phyloP scores from a whole-genome alignment of 352 stramenopile genomes.

The Phytophthora quininea region DNA sequence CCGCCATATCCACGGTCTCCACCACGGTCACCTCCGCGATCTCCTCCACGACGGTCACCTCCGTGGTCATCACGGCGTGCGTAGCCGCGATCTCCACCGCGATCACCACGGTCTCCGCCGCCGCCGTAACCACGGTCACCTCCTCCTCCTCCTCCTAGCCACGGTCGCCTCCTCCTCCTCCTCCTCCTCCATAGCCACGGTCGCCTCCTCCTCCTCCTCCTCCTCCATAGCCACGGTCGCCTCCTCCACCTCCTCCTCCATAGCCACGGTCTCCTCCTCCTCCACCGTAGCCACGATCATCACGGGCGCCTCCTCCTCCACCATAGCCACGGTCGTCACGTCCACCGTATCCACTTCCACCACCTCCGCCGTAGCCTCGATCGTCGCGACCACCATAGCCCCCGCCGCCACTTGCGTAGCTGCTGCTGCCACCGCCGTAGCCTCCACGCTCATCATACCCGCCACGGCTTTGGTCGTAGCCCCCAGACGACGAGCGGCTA shows the following conservation, averaged over 20 bases:
- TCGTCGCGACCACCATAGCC: slow-evolving; percentile 31
- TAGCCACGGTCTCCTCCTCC: slow-evolving; percentile 15
- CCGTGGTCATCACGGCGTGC: not conserved
- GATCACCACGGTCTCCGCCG: slow-evolving; percentile 14
- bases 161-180: too few species aligned
- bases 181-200: too few species aligned
- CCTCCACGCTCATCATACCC: slow-evolving; percentile 19
- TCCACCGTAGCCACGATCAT: slow-evolving; percentile 13
- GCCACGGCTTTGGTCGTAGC: slow-evolving; percentile 36
- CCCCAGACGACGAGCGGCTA: slow-evolving; percentile 24
- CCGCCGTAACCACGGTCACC: slow-evolving; percentile 9
- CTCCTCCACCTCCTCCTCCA: slow-evolving; percentile 18
- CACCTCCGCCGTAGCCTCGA: slow-evolving; percentile 16
- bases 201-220: too few species aligned
- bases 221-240: not conserved
- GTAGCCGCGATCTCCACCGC: slow-evolving; percentile 13
- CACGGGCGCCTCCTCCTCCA: slow-evolving; percentile 11
- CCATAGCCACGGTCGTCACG: slow-evolving; percentile 22
- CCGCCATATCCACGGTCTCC: slow-evolving; percentile 20
- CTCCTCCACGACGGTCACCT: slow-evolving; percentile 7
- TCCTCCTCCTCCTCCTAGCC: too few species aligned
- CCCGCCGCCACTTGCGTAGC: slow-evolving; percentile 1
- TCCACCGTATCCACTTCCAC: slow-evolving; percentile 26
- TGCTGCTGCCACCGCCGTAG: slow-evolving; percentile 1
- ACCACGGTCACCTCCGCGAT: slow-evolving; percentile 27